Evolutionary conservation across 2,329 filamentous ascomycete genomes (phyloP).

Genomic region (Harringtonia aguacate): DNA sequence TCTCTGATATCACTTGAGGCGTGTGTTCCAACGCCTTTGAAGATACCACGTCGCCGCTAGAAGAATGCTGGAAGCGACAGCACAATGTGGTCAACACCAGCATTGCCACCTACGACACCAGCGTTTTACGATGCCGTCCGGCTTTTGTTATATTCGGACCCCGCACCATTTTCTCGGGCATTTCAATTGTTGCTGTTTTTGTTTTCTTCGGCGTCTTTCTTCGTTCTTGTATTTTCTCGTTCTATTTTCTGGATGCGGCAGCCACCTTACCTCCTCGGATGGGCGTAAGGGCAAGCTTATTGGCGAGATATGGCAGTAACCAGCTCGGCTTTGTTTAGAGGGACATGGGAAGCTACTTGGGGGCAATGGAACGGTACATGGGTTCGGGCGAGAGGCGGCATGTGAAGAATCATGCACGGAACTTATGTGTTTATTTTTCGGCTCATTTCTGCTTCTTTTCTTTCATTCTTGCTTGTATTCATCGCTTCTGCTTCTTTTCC

Average conservation of each 20-base stretch:
- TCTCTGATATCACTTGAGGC: background rate
- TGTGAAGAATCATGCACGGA: background rate
- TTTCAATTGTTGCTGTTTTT: background rate
- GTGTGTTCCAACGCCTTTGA: background rate
- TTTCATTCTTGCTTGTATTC: constrained; percentile 6
- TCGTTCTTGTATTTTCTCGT: background rate
- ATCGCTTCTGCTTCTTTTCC: too few relatives aligned
- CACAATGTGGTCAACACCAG: background rate
- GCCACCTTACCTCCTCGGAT: background rate
- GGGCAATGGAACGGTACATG: background rate
- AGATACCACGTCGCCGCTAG: background rate
- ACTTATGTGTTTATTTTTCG: constrained; percentile 5
- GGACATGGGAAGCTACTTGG: background rate
- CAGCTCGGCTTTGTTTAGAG: background rate
- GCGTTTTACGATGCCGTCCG: background rate
- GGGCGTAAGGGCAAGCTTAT: background rate
- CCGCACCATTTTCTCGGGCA: background rate
- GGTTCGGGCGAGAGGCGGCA: too few relatives aligned
- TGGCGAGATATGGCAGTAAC: background rate
- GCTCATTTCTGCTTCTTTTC: background rate
- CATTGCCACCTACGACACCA: background rate
- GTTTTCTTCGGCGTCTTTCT: background rate
- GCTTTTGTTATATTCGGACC: background rate
- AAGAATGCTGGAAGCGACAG: background rate
- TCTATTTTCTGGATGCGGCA: background rate